A percentile compares a stretch with the other conserved stretches of the same genome.
phyloP scores from a whole-genome alignment of 306 rosid species.

The Pachyrhizus erosus region DNA sequence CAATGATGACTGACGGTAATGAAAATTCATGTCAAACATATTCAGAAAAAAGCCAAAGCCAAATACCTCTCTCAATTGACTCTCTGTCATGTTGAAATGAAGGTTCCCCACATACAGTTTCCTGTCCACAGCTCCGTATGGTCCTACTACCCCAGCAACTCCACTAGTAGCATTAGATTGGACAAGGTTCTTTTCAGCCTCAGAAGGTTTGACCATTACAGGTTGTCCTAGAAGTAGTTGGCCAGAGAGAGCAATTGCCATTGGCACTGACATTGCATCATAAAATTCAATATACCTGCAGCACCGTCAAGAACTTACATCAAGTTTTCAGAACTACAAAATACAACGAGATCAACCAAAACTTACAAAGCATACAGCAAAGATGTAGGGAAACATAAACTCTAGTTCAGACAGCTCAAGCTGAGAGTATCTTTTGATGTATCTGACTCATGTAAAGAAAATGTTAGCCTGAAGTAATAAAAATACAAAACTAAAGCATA shows the following conservation, averaged over 20 bases:
- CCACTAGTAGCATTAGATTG: conserved; percentile 82
- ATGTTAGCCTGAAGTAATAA: conserved; percentile 61
- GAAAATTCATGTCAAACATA: conserved; percentile 8
- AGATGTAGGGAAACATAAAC: conserved; percentile 80
- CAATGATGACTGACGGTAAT: background rate
- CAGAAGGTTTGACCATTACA: conserved; percentile 99
- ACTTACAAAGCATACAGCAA: conserved; percentile 80
- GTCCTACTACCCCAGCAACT: conserved; percentile 73
- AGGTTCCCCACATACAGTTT: conserved; percentile 96
- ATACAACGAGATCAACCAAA: conserved; percentile 48
- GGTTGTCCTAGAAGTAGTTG: conserved; percentile 97
- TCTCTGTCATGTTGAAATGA: conserved; percentile 97
- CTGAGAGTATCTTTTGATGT: conserved; percentile 81
- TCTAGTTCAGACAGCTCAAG: conserved; percentile 84
- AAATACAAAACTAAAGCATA: conserved; percentile 38
- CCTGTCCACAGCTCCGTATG: conserved; percentile 95
- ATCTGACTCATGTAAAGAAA: conserved; percentile 78
- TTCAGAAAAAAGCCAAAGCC: conserved; percentile 1
- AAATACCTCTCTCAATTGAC: conserved; percentile 92
- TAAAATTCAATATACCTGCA: conserved; percentile 98
- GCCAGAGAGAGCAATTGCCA: conserved; percentile 98
- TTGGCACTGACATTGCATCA: conserved; percentile 98
- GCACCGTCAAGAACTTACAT: conserved; percentile 43
- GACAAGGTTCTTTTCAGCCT: conserved; percentile 98
- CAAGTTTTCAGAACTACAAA: conserved; percentile 53